A percentile compares a stretch with the other conserved stretches of the same genome.
These are phyloP conservation scores for Aristolochia fimbriata DNA, from an alignment of 164 flowering plant genomes.

Conservation along the genomic window DNA sequence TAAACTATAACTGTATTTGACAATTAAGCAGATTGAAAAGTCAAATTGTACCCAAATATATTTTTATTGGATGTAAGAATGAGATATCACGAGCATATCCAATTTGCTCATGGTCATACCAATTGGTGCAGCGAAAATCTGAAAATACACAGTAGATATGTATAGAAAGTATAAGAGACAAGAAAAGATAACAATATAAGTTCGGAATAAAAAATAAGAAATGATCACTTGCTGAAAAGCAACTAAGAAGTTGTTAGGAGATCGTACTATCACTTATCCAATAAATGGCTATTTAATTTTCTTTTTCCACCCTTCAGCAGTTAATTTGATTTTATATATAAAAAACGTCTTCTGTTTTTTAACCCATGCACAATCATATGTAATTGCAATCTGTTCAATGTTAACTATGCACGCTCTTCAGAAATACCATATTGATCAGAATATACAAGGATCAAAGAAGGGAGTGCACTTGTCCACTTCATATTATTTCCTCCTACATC, in stretches of 20 bases:
- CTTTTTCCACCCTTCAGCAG: no score
- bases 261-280: no score
- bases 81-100: constrained; percentile 69
- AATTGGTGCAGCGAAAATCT: constrained; percentile 67
- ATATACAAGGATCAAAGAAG: no score
- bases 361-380: no score
- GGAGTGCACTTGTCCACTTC: no score
- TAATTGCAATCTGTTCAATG: no score
- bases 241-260: neutral
- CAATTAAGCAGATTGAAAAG: neutral
- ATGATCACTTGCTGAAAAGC: neutral
- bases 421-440: no score
- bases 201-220: neutral
- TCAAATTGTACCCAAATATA: constrained; percentile 59
- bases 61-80: constrained; percentile 89
- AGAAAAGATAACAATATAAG: neutral
- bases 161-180: neutral
- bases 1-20: neutral
- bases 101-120: constrained; percentile 56
- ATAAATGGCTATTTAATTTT: no score
- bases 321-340: no score
- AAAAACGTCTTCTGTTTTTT: no score
- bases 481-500: no score
- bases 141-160: constrained; percentile 7
- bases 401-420: no score